Evolutionary conservation across 2,329 filamentous ascomycete genomes (phyloP), one percentile per base, ranked within the genome.

Genomic region (Fusarium kyushuense): DNA sequence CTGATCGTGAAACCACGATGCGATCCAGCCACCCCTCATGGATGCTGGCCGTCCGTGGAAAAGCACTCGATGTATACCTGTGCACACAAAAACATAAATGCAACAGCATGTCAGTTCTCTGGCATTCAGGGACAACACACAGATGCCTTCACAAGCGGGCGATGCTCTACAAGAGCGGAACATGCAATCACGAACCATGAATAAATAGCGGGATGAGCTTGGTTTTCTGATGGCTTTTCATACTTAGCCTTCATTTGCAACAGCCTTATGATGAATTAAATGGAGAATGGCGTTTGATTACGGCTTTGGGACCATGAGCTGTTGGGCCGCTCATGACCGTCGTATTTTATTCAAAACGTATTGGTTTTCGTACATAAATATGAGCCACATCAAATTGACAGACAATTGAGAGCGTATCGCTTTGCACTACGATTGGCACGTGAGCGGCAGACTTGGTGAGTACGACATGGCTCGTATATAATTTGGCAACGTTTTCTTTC

Each of bases 211-310:
- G 43, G 57, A 54, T 43, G 42, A 69, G 56, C 47, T n/a, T 60
- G 33, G 41, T 40, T 54, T 54, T 57, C 43, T 52, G 58, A 47
- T 14, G 36, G 38, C 38, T 38, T 66, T 54, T 59, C n/a, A 16
- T 29, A 25, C 33, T 9, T 38, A 51, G 47, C 51, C 43, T 29
- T 53, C 19, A 23, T 53, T 33, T 35, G 14, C 45, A 40, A 47
- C 35, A 29, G 40, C 36, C 41, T 62, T 54, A 54, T 41, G 47
- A 58, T 45, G 29, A 54, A 57, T 42, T 54, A 19, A 54, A 23
- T 45, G 65, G 65, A 57, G 56, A 58, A 69, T 38, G 57, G 65
- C 43, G 65, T 66, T 66, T 38, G 16, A 51, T 56, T 43, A 48
- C 23, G 60, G 46, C 14, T 25, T 53, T 27, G 21, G 32, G 33